Evolutionary conservation across 2,329 filamentous ascomycete species (phyloP), one percentile per base, ranked within the genome.

Genomic region (Neofusicoccum laricinum): DNA sequence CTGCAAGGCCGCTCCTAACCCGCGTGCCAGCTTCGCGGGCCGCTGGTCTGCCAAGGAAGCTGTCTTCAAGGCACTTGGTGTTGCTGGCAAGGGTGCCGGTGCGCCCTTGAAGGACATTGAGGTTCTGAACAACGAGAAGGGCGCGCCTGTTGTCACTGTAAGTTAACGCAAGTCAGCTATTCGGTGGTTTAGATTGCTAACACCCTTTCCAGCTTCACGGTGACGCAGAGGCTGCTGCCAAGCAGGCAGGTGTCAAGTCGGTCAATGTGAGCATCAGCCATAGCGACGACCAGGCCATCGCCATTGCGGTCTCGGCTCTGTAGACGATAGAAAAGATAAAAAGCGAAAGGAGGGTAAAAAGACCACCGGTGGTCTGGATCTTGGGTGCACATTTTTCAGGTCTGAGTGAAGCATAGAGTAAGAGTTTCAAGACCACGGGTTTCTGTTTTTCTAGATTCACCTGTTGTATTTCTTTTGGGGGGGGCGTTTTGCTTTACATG

Each of bases 41-140:
- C 88, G 93, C 70, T 99, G 95, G 95, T 94, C 90, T 72, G 95
- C 95, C 40, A 99, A 99, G 83, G 95, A 99, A 81, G 95, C 95
- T 32, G 93, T 99, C 0, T 99, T 99, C 85, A 99, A 99, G 86
- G 93, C 92, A 41, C 84, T 99, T 14, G 93, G 93, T 69, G 93
- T 98, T 12, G 81, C 85, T 70, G 90, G 93, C 78, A 89, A 91
- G 79, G 95, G 95, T 67, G 93, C 90, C 10, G 95, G 96, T 68
- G 94, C 95, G 66, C 85, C 92, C 15, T 79, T 99, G 79, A 95
- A 90, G 82, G 93, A 98, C 46, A 99, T 99, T 81, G 96, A 99
- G 81, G 94, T 99, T 71, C 78, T 87, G 67, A 89, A 88, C 72
- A 89, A 93, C 73, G 88, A 90, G 69, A 90, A 86, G 50, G 95